phyloP scores from a whole-genome alignment of 163 green algal species.

The Chlamydomonas reinhardtii region DNA sequence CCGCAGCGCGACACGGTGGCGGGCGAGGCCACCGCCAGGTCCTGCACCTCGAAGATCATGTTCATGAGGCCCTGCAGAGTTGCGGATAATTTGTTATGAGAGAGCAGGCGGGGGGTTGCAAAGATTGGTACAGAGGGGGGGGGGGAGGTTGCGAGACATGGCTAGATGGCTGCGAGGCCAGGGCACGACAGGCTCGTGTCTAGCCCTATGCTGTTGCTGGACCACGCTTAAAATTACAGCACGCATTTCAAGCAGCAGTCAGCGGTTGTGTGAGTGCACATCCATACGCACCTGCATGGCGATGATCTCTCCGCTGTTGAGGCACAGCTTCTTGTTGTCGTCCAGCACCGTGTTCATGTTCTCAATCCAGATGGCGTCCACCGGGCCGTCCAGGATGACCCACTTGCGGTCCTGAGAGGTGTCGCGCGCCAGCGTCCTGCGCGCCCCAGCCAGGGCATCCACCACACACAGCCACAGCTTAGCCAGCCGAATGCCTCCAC shows the following conservation, averaged over 20 bases:
- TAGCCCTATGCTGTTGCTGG: no score
- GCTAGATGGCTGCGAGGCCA: no score
- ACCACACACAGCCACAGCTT: neutral
- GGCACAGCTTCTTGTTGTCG: constrained; percentile 76
- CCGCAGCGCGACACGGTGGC: constrained; percentile 71
- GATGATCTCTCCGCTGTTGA: constrained; percentile 71
- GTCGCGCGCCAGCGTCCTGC: constrained; percentile 61
- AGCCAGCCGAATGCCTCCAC: no score
- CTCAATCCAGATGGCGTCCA: constrained; percentile 73
- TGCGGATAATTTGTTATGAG: no score
- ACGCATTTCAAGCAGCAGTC: no score
- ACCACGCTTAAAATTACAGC: no score
- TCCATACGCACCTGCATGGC: constrained; percentile 54
- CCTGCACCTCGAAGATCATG: constrained; percentile 71
- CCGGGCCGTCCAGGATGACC: constrained; percentile 68
- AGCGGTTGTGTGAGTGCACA: no score
- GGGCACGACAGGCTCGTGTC: no score
- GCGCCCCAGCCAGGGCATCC: neutral
- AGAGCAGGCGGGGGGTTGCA: no score
- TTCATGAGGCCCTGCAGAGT: constrained; percentile 62
- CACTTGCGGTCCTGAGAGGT: constrained; percentile 66
- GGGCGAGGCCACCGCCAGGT: constrained; percentile 68
- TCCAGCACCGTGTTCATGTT: constrained; percentile 77
- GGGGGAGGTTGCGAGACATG: no score
- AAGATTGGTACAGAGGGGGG: no score